Base-by-base conservation (phyloP, 306 rosid genomes). In the Morella rubra region DNA sequence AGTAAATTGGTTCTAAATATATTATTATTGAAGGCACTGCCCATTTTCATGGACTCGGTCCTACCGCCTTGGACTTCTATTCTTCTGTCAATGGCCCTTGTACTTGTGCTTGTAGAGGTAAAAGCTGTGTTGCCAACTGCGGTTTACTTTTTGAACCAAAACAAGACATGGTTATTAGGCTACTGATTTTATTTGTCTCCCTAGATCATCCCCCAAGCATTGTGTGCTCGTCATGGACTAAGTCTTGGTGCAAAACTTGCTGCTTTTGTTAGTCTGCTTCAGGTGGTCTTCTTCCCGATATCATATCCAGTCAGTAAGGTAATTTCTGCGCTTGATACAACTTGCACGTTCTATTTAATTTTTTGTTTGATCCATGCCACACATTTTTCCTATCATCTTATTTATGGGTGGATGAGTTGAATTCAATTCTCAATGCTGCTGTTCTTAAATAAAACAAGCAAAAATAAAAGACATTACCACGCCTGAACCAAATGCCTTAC, bases 251-350 rank as follows among this genome's bases (percentile, higher is more conserved):
- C 94, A 55, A 89, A 75, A 69, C 71, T 86, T 76, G 86, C 87
- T 60, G 77, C 76, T 54, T 37, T 90, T 58, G 90, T 88, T 80
- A 89, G 85, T 8, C 22, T 93, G 67, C 90, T 93, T 73, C 72
- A 87, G 7, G 41, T 89, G 53, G 66, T 90, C 83, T 84, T 87
- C 81, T 86, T 90, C 74, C 96, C 97, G 66, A 67, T 90, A 64
- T 81, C 98, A 64, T 89, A 90, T 76, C 96, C 98, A 46, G 87
- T 89, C 61, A 83, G 98, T 54, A 87, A 90, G 96, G 98, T 93
- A 81, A 76, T 41, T 56, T 7, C 7, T 4, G 8, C n/a, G 32
- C 32, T 27, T 27, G 1, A 24, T 24, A 24, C 27, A 24, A 24
- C 27, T 24, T 24, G 27, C 27, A 24, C 27, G 27, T 24, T 0